Conservation (phyloP, 768 basidiomycete genomes). For the Podaxis rugospora region DNA sequence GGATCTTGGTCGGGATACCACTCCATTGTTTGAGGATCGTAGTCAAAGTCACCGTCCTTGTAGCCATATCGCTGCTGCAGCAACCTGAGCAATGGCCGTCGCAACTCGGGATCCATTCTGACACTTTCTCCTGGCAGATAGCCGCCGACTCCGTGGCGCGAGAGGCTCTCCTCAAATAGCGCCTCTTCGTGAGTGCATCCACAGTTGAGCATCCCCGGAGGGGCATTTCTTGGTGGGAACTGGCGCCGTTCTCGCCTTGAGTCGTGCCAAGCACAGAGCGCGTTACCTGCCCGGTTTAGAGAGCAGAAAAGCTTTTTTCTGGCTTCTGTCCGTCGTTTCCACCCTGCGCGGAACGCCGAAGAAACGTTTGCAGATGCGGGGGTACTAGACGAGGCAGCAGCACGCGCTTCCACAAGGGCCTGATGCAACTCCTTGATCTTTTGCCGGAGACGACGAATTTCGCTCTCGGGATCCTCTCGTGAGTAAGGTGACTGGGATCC, state of each 20-base stretch:
- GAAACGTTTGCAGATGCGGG: conserved; percentile 32
- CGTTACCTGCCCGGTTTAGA: conserved; percentile 83
- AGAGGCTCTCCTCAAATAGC: conserved; percentile 79
- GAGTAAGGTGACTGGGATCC: conserved; percentile 6
- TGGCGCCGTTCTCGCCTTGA: conserved; percentile 77
- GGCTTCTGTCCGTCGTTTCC: conserved; percentile 72
- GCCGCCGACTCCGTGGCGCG: conserved; percentile 75
- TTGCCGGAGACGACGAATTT: conserved; percentile 51
- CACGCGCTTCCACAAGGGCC: conserved; percentile 17
- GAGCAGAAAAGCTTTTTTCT: conserved; percentile 73
- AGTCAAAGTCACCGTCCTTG: conserved; percentile 83
- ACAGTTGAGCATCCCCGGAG: conserved; percentile 75
- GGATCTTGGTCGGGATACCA: conserved; percentile 71
- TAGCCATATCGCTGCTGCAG: conserved; percentile 73
- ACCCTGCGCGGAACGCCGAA: conserved; percentile 52
- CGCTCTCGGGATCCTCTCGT: conserved; percentile 33
- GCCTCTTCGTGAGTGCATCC: conserved; percentile 84
- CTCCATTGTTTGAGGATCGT: conserved; percentile 54
- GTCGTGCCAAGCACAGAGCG: conserved; percentile 88
- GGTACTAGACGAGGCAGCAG: conserved; percentile 14
- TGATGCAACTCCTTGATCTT: conserved; percentile 52
- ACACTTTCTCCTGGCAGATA: conserved; percentile 83
- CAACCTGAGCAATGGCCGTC: conserved; percentile 73
- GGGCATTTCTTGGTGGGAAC: conserved; percentile 77
- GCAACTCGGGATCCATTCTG: conserved; percentile 84